These are phyloP conservation scores for Capsicum rhomboideum DNA, from an alignment of 257 asterid species.

Conservation along the genomic window DNA sequence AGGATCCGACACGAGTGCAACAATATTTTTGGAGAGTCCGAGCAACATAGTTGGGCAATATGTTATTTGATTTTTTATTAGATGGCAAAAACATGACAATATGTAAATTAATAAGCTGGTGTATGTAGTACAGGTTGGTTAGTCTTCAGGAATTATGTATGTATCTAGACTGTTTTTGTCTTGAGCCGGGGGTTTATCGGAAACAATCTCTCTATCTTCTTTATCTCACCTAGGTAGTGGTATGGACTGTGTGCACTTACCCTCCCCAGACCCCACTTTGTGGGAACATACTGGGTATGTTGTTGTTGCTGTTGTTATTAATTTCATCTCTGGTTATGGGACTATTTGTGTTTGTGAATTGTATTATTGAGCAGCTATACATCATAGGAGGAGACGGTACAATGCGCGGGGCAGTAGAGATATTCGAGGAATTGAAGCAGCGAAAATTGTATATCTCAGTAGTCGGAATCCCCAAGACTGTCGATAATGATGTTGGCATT, in stretches of 20 bases:
- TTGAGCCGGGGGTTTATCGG: no score
- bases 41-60: background rate
- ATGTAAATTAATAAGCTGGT: background rate
- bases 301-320: no score
- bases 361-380: slow-evolving; percentile 32
- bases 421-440: slow-evolving; percentile 46
- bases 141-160: no score
- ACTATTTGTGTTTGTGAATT: background rate
- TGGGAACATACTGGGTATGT: no score
- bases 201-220: no score
- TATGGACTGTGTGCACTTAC: no score
- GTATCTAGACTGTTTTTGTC: no score
- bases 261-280: no score
- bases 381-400: slow-evolving; percentile 87
- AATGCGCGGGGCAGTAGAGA: slow-evolving; percentile 63
- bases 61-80: background rate
- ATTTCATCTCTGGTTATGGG: background rate
- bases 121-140: background rate
- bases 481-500: slow-evolving; percentile 72
- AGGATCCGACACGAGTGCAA: no score
- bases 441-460: slow-evolving; percentile 41
- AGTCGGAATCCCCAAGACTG: slow-evolving; percentile 76
- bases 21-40: background rate
- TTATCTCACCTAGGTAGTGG: no score
- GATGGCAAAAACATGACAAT: background rate